These are phyloP conservation scores for Penicillium vulpinum DNA, from an alignment of 2,329 filamentous ascomycete species.

Conservation along the genomic window DNA sequence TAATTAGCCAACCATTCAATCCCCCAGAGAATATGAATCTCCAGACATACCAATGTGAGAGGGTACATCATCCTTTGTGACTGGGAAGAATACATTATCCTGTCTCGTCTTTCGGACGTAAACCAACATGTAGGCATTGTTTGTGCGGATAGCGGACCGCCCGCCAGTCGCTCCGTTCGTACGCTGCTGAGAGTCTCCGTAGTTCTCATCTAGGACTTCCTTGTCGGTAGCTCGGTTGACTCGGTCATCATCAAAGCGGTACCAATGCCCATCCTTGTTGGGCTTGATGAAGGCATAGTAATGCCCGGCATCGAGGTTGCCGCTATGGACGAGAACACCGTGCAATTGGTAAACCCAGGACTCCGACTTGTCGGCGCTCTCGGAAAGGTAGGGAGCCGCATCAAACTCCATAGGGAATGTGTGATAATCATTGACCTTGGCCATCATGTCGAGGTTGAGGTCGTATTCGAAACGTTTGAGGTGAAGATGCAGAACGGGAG, in stretches of 20 bases:
- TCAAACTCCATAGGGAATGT: slow-evolving; percentile 53
- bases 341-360: slow-evolving; percentile 91
- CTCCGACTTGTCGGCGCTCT: slow-evolving; percentile 82
- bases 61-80: slow-evolving; percentile 77
- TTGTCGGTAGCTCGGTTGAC: slow-evolving; percentile 91
- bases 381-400: slow-evolving; percentile 80
- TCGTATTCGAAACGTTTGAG: slow-evolving; percentile 98
- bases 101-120: slow-evolving; percentile 86
- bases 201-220: slow-evolving; percentile 95
- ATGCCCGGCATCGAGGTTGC: slow-evolving; percentile 93
- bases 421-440: slow-evolving; percentile 72
- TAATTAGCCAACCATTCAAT: slow-evolving; percentile 19
- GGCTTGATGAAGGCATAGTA: slow-evolving; percentile 98
- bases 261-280: slow-evolving; percentile 88
- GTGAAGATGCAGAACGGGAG: slow-evolving; percentile 89
- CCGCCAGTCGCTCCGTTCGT: slow-evolving; percentile 58
- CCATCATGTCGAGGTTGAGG: slow-evolving; percentile 93
- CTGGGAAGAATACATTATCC: slow-evolving; percentile 77
- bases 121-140: slow-evolving; percentile 98
- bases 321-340: slow-evolving; percentile 92
- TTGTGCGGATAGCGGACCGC: slow-evolving; percentile 63
- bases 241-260: slow-evolving; percentile 95
- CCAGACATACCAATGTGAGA: slow-evolving; percentile 61
- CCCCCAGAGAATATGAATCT: background rate
- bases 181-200: slow-evolving; percentile 77